These are phyloP conservation scores for Boletellus ananas DNA, from an alignment of 768 basidiomycete species.

Conservation along the genomic window DNA sequence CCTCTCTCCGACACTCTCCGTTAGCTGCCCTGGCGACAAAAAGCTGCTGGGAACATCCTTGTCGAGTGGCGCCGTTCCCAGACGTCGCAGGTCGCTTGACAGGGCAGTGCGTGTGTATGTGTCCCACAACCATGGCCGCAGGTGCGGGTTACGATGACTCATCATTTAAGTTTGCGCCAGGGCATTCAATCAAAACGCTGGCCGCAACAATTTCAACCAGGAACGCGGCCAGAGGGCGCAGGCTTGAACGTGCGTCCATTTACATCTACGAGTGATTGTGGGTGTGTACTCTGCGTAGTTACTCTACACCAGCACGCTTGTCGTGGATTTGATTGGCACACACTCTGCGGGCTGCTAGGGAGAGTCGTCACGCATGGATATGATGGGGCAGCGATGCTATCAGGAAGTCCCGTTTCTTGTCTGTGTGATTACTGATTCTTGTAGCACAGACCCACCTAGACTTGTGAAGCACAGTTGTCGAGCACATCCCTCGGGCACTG, in stretches of 20 bases:
- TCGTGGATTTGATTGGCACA: no score
- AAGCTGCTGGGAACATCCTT: neutral
- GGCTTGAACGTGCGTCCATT: neutral
- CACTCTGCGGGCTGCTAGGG: no score
- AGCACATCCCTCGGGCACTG: neutral
- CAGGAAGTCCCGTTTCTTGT: no score
- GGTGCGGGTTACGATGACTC: neutral
- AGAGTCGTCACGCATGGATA: neutral
- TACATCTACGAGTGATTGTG: neutral
- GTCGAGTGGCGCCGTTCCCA: neutral
- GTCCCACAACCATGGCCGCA: neutral
- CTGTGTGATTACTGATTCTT: neutral
- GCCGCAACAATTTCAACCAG: neutral
- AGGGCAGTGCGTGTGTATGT: no score
- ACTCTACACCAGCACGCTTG: neutral
- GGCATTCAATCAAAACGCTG: neutral
- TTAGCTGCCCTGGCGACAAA: neutral
- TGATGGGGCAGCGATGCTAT: neutral
- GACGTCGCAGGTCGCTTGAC: neutral
- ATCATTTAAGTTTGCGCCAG: slow-evolving; percentile 4
- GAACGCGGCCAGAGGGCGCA: neutral
- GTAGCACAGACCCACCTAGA: neutral
- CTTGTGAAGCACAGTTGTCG: neutral
- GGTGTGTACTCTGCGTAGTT: neutral
- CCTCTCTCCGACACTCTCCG: neutral